These are phyloP conservation scores for Chimonanthus praecox DNA, from an alignment of 164 flowering plant species.

Conservation along the genomic window DNA sequence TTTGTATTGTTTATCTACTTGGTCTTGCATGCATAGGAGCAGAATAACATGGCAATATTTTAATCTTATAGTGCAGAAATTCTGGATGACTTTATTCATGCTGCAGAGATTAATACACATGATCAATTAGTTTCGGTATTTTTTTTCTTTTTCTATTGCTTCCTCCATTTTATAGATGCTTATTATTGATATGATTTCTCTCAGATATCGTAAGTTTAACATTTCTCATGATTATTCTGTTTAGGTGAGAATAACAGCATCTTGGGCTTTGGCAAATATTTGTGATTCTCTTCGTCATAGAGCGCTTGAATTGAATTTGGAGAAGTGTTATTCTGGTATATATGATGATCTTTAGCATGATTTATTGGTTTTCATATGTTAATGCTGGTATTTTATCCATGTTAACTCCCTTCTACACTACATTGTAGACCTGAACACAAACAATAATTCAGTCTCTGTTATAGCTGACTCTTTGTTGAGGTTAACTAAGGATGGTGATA, in stretches of 20 bases:
- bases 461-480: conserved; percentile 60
- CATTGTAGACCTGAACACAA: conserved; percentile 23
- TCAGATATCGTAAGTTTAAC: neutral
- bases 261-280: conserved; percentile 94
- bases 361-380: neutral
- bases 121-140: conserved; percentile 59
- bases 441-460: conserved; percentile 21
- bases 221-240: conserved; percentile 6
- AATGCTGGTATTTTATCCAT: neutral
- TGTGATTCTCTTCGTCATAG: conserved; percentile 69
- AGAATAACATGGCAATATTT: conserved; percentile 6
- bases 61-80: conserved; percentile 50
- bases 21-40: neutral
- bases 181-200: neutral
- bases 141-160: neutral
- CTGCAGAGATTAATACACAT: conserved; percentile 51
- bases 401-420: conserved; percentile 1
- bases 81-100: conserved; percentile 54
- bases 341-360: neutral
- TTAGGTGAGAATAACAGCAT: conserved; percentile 84
- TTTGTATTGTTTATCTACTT: neutral
- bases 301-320: conserved; percentile 19
- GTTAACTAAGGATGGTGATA: conserved; percentile 81
- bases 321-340: conserved; percentile 26
- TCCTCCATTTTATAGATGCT: neutral